Evolutionary conservation across 2,329 filamentous ascomycete genomes (phyloP).

Genomic region (Cordyceps militaris): DNA sequence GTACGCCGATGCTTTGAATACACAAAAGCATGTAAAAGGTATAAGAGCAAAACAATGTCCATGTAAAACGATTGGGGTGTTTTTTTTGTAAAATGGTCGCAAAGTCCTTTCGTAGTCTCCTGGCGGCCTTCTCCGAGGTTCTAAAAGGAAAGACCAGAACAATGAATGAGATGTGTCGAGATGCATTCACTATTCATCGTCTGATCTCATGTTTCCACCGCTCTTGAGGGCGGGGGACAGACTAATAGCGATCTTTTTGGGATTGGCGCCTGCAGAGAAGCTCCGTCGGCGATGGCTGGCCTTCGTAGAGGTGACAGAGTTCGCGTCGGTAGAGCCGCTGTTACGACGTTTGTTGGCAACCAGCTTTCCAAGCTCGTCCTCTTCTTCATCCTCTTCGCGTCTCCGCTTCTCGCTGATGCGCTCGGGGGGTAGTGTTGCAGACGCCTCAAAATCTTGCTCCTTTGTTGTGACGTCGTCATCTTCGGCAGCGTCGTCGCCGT

Average conservation of each 20-base stretch:
- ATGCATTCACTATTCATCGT: slow-evolving; percentile 32
- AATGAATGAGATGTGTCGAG: background rate
- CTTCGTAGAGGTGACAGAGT: slow-evolving; percentile 28
- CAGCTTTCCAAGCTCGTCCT: slow-evolving; percentile 84
- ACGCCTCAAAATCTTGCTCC: slow-evolving; percentile 24
- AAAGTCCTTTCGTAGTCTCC: background rate
- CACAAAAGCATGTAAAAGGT: slow-evolving; percentile 2
- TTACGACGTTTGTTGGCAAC: slow-evolving; percentile 58
- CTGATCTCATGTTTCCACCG: slow-evolving; percentile 28
- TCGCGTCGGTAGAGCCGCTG: slow-evolving; percentile 44
- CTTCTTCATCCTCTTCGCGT: slow-evolving; percentile 82
- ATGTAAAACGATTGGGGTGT: background rate
- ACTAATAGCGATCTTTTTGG: slow-evolving; percentile 54
- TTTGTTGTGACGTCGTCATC: slow-evolving; percentile 20
- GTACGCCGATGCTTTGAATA: slow-evolving; percentile 9
- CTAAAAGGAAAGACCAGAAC: background rate
- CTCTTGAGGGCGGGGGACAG: slow-evolving; percentile 41
- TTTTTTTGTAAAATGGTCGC: slow-evolving; percentile 5
- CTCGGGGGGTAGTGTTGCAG: slow-evolving; percentile 54
- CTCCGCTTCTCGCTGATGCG: slow-evolving; percentile 81
- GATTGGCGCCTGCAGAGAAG: slow-evolving; percentile 33
- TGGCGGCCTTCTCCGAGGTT: background rate
- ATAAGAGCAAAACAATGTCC: background rate
- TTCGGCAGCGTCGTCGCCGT: slow-evolving; percentile 38
- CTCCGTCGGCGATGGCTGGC: slow-evolving; percentile 30